These are phyloP conservation scores for Emergomyces africanus DNA, from an alignment of 2,329 filamentous ascomycete genomes.

Conservation along the genomic window DNA sequence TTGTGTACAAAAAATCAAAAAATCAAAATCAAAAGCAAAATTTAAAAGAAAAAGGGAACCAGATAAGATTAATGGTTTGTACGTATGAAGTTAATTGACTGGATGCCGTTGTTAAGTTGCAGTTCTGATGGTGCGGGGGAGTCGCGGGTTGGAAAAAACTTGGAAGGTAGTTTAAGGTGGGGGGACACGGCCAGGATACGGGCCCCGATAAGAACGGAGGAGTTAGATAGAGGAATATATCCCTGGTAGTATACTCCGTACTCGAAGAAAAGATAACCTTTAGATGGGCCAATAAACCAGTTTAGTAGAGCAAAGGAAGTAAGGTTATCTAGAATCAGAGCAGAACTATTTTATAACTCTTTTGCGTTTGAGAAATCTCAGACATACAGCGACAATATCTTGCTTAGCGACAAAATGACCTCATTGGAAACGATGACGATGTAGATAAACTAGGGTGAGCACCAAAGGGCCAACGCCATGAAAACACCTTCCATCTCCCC, in stretches of 20 bases:
- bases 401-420: not conserved
- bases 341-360: not conserved
- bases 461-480: not conserved
- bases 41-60: not conserved
- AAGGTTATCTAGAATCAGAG: not conserved
- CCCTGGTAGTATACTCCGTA: not conserved
- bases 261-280: not conserved
- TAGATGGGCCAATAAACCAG: not conserved
- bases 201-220: no score
- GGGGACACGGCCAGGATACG: not conserved
- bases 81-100: not conserved
- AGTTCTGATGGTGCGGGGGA: not conserved
- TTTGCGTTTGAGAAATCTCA: not conserved
- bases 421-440: no score
- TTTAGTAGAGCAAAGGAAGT: not conserved
- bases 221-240: not conserved
- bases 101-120: no score
- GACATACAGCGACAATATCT: not conserved
- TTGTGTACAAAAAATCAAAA: no score
- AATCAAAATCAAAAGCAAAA: no score
- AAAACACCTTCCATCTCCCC: no score
- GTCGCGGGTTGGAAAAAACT: not conserved
- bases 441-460: not conserved
- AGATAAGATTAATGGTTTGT: not conserved
- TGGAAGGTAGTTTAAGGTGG: not conserved